Base-by-base conservation (phyloP, 352 stramenopile species). In the Phytophthora palmivora region DNA sequence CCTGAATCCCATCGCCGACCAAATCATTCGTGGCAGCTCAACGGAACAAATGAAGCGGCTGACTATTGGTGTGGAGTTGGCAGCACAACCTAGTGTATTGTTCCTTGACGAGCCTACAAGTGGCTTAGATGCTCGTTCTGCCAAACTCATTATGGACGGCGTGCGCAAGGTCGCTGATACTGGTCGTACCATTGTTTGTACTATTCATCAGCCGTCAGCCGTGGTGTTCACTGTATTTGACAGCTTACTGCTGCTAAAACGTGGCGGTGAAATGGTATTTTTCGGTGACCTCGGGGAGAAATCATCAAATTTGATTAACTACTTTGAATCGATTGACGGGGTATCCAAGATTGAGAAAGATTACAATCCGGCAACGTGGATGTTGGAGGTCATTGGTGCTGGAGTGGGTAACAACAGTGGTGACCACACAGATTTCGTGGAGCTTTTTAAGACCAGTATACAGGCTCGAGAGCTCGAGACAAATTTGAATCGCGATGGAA, bases 311-410 rank as follows among this genome's bases (percentile, higher is more conserved):
- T 30, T 85, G 41, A 18, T 82, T 10, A 28, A 61, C 1, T 83
- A 95, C 28, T 82, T 97, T 15, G 61, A 82, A 19, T 48, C 26
- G 14, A 91, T 95, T 32, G 70, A 79, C 2, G 63, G 54, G 18
- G 59, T 76, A 3, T 2, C 19, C 0, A 66, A 46, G 15, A 75
- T 96, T 37, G 62, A 79, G 15, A 41, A 61, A 41, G 73, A 75
- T 26, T 78, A 88, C 48, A 97, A 97, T 45, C 88, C 88, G n/a
- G 87, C 88, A 12, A 91, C 88, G 34, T 96, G 85, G 86, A 95
- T 96, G 85, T 58, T 97, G 7, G 73, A 87, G 18, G 73, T 76
- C 12, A 81, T 88, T 15, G 74, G 76, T 10, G 78, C 74, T 28
- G 73, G 70, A 16, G 61, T 72, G 19, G 49, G 24, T 48, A 97